Conservation (phyloP, 1,139 yeast genomes). For the Chernovozyma sophiae-reginae region DNA sequence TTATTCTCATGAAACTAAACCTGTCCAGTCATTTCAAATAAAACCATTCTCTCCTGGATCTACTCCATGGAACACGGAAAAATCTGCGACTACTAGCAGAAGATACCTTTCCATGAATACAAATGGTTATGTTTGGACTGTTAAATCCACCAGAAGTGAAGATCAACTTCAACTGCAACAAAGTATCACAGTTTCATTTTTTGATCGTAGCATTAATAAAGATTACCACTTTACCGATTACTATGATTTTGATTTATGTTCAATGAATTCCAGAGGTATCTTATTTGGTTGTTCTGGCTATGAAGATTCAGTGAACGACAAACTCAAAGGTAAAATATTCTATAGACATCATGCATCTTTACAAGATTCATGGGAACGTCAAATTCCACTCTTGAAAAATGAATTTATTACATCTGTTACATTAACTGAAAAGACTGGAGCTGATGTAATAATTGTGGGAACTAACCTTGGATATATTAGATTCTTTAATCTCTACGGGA, state of each 20-base stretch:
- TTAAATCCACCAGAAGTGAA: conserved; percentile 27
- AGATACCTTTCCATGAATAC: conserved; percentile 80
- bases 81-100: conserved; percentile 39
- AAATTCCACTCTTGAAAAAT: conserved; percentile 29
- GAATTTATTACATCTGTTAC: conserved; percentile 40
- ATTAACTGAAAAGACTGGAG: conserved; percentile 24
- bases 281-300: conserved; percentile 51
- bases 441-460: conserved; percentile 38
- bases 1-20: neutral
- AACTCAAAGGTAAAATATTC: conserved; percentile 29
- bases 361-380: conserved; percentile 43
- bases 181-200: conserved; percentile 80
- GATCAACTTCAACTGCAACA: conserved; percentile 31
- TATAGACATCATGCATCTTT: conserved; percentile 45
- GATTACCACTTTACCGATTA: conserved; percentile 86
- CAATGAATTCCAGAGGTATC: conserved; percentile 63
- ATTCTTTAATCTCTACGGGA: conserved; percentile 37
- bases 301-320: conserved; percentile 11
- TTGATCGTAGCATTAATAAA: conserved; percentile 72
- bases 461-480: conserved; percentile 41
- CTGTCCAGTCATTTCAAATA: conserved; percentile 4
- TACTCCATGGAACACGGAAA: conserved; percentile 67
- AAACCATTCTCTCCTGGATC: conserved; percentile 70
- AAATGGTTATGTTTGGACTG: conserved; percentile 80
- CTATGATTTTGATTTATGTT: conserved; percentile 68